A percentile compares a stretch with the other conserved stretches of the same genome.
These are phyloP conservation scores for Aspergillus sp. DNA, from an alignment of 2,329 filamentous ascomycete species.

Conservation along the genomic window DNA sequence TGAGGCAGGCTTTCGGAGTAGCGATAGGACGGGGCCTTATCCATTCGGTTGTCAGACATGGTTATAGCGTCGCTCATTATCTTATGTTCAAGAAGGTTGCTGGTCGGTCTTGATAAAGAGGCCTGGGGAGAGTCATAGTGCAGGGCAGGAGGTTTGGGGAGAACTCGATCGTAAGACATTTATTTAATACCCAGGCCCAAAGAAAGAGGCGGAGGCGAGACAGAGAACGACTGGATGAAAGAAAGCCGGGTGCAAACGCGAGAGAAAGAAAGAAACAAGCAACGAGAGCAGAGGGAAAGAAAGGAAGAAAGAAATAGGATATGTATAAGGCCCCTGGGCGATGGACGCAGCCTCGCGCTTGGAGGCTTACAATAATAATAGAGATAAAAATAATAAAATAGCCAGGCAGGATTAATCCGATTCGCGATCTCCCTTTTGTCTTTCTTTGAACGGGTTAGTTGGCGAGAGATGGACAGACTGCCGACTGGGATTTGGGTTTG, in stretches of 20 bases:
- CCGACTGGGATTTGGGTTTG: constrained; percentile 6
- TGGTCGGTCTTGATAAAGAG: constrained; percentile 32
- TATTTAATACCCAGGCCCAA: constrained; percentile 34
- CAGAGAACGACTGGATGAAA: constrained; percentile 14
- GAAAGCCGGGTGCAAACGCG: constrained; percentile 10
- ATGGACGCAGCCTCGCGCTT: constrained; percentile 1
- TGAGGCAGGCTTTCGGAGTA: constrained; percentile 25
- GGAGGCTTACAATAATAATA: constrained; percentile 2
- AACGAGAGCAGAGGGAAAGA: constrained; percentile 8
- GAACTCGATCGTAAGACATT: constrained; percentile 52
- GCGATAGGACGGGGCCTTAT: constrained; percentile 17
- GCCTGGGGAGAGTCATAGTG: constrained; percentile 40
- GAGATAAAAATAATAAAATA: constrained; percentile 9
- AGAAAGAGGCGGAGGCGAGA: constrained; percentile 8
- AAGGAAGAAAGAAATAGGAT: constrained; percentile 7
- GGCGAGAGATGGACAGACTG: not conserved
- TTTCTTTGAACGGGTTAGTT: constrained; percentile 1
- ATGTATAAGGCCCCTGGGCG: not conserved
- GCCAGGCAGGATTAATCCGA: constrained; percentile 7
- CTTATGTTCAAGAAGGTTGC: constrained; percentile 42
- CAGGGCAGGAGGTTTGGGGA: constrained; percentile 45
- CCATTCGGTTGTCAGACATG: constrained; percentile 20
- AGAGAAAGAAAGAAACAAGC: constrained; percentile 13
- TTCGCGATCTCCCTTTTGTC: constrained; percentile 1
- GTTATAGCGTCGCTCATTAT: constrained; percentile 39